Evolutionary conservation across 441 rosid genomes (phyloP).

Genomic region (Capsella rubella): DNA sequence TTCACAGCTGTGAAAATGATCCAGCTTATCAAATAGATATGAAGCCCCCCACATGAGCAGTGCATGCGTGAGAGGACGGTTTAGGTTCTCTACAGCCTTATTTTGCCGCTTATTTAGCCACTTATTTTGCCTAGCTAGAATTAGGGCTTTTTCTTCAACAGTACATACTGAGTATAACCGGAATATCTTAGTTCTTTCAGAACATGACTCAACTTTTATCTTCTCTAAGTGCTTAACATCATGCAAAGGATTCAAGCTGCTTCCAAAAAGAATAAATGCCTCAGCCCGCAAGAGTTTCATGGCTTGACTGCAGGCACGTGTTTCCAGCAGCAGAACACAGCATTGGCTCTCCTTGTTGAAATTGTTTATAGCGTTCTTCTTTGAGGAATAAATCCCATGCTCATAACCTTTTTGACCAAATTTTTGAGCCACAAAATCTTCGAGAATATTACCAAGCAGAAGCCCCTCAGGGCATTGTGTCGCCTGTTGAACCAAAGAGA

Average conservation of each 20-base stretch:
- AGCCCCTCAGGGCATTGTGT: slow-evolving; percentile 60
- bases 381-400: slow-evolving; percentile 61
- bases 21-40: slow-evolving; percentile 66
- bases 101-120: slow-evolving; percentile 38
- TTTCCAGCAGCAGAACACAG: slow-evolving; percentile 87
- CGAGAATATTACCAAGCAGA: slow-evolving; percentile 82
- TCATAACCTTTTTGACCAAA: slow-evolving; percentile 87
- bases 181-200: slow-evolving; percentile 68
- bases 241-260: slow-evolving; percentile 81
- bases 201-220: slow-evolving; percentile 67
- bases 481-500: slow-evolving; percentile 56
- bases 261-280: slow-evolving; percentile 73
- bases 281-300: slow-evolving; percentile 81
- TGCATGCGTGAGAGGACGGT: slow-evolving; percentile 52
- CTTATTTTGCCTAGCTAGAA: slow-evolving; percentile 70
- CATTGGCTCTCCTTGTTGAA: slow-evolving; percentile 77
- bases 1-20: slow-evolving; percentile 59
- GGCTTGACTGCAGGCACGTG: slow-evolving; percentile 77
- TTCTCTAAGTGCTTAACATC: slow-evolving; percentile 79
- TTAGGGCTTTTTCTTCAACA: slow-evolving; percentile 79
- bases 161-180: slow-evolving; percentile 80
- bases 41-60: slow-evolving; percentile 93
- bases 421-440: slow-evolving; percentile 77
- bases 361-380: slow-evolving; percentile 65
- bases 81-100: slow-evolving; percentile 57